Evolutionary conservation across 495 filamentous ascomycete species (phyloP), one percentile per base, ranked within the genome.

Genomic region (Lophium mytilinum): DNA sequence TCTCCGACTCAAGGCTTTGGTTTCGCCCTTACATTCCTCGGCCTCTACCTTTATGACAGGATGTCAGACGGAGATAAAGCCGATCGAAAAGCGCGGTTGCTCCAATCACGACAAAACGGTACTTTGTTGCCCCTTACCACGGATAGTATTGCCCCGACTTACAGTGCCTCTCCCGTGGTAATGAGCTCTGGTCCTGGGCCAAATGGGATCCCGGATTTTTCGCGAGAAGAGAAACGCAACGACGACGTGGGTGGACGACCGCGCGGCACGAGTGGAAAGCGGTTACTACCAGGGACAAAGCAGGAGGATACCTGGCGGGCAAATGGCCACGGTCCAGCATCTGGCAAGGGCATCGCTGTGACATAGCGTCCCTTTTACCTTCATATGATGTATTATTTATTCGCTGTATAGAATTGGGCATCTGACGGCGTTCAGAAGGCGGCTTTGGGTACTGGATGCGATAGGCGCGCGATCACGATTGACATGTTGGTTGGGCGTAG

Each of bases 41-140:
- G 93, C 0, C 78, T 99, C 9, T 99, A 97, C 65, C 80, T 99
- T 37, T 99, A 99, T 68, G 94, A 99, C 71, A 84, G 94, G 45
- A 96, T 90, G 36, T 87, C 80, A 61, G 86, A 92, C 66, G 86
- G 85, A 52, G 85, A 86, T 62, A 87, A 88, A 66, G 88, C 87
- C 36, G 90, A 97, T 63, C 83, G 85, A 53, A 73, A 74, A 52
- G 80, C 82, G 7, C 79, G 81, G 48, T 63, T 76, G 6, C 76
- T 81, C 53, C 77, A 82, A 46, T 72, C 77, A 43, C 83, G 83
- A 46, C 76, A 76, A 0, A 78, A 75, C 21, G 77, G 80, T n/a
- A 71, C 82, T 8, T 71, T 96, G 11, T 75, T 96, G 18, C 93
- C 92, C 5, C 69, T 90, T 41, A 84, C 73, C 55, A 69, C 69